Evolutionary conservation across 352 stramenopile genomes (phyloP), one percentile per base, ranked within the genome.

Genomic region (Peronosclerospora sorghi): DNA sequence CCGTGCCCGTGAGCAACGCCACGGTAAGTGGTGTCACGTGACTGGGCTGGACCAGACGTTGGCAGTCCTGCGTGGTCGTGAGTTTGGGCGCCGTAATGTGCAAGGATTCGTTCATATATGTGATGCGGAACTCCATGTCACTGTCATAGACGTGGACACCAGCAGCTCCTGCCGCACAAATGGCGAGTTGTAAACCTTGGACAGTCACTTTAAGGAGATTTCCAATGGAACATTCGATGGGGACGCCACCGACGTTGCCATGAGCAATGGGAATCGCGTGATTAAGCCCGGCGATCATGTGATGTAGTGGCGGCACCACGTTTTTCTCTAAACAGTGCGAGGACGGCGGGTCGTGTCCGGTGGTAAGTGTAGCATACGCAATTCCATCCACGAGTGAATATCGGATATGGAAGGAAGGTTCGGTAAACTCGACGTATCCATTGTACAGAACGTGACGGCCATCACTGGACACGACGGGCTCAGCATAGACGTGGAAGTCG

Each of bases 401-500:
- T 35, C 47, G 51, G n/a, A 54, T 54, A 10, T 42, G 36, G 7
- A 44, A 60, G 14, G 35, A 45, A 24, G 40, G 51, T 48, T 67
- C 38, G 8, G 24, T 45, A 18, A 67, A 56, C 13, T 56, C 45
- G 15, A 53, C 40, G 38, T 62, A 62, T n/a, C 53, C 59, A 38
- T 73, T 43, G 39, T 68, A 78, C 5, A 32, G 30, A 8, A 78
- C 53, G 13, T 42, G 52, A 26, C 48, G 28, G 14, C 54, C 48
- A 36, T 64, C 48, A 1, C 40, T 18, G 0, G 51, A 59, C 36
- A 65, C 53, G 34, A 69, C 41, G 0, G 58, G 67, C 10, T 60
- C 71, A 5, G 54, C 61, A 34, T 64, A 62, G 1, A 73, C 48
- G 18, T 68, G 32, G 24, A 73, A 68, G 32, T 64, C 37, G 4